Evolutionary conservation across 306 rosid genomes (phyloP), one percentile per base, ranked within the genome.

Genomic region (Ziziphus jujuba): DNA sequence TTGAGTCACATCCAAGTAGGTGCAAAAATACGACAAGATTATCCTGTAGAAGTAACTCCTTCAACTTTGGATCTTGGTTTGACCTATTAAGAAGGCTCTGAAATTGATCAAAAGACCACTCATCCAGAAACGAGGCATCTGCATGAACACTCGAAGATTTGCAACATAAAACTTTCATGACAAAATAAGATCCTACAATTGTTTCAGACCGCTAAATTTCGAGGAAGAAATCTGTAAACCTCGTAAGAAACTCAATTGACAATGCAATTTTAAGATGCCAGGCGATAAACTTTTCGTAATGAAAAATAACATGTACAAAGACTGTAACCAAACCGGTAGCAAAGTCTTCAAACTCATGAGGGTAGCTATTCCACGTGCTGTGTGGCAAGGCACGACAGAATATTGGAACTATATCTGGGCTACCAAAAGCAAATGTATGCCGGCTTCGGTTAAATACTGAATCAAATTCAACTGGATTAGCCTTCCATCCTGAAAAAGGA

Each of bases 21-120:
- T 91, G 97, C 75, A 91, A 77, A 72, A 91, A 91, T 61, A 91
- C 59, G 34, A 84, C 89, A 84, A 91, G 87, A 55, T 88, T 81
- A 70, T 88, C 89, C 77, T 82, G 91, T 68, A 40, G 75, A 66
- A 91, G 89, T 65, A 88, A 77, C 51, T 77, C 85, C 84, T 77
- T 82, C 83, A 84, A 56, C 70, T 85, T 86, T 59, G 80, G 71
- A 57, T 88, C 96, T 79, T 86, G 86, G 38, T 56, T 71, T 76
- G 97, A 91, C 67, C 79, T 75, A 77, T 91, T 84, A 63, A 88
- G 79, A 71, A 91, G 96, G 73, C 85, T 76, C 76, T 75, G 81
- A 81, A 91, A 91, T 78, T 91, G 89, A 68, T 91, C 92, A 59
- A 91, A 87, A 17, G 97, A 91, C 97, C 96, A 91, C 91, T 86